Conservation (phyloP, 805 yeast species). For the Huiozyma sinensis region DNA sequence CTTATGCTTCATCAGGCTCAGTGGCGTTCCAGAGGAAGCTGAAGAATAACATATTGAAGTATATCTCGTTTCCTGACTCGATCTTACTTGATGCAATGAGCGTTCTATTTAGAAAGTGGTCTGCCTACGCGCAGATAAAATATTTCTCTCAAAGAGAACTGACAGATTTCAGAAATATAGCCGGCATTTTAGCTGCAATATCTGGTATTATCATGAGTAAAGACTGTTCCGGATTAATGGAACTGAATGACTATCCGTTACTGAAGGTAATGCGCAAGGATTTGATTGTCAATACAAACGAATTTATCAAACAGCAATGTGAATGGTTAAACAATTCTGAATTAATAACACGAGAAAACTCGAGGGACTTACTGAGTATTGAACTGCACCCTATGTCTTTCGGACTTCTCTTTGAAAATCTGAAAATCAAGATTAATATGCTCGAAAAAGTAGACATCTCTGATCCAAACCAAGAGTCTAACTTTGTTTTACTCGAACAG, state of each 20-base stretch:
- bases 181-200: constrained; percentile 61
- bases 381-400: constrained; percentile 50
- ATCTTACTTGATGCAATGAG: constrained; percentile 23
- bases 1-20: constrained; percentile 54
- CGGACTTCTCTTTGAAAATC: constrained; percentile 34
- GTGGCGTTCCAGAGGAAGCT: constrained; percentile 62
- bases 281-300: constrained; percentile 29
- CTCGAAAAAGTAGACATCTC: constrained; percentile 14
- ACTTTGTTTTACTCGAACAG: constrained; percentile 35
- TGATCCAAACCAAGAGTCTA: constrained; percentile 11
- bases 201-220: constrained; percentile 47
- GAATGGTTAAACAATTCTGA: constrained; percentile 35
- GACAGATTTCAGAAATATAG: constrained; percentile 48
- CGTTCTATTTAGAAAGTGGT: constrained; percentile 29
- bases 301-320: constrained; percentile 40
- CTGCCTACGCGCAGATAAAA: constrained; percentile 7
- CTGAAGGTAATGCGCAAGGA: constrained; percentile 17
- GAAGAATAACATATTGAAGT: constrained; percentile 31
- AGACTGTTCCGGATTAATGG: not conserved
- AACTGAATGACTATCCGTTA: constrained; percentile 4
- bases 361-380: constrained; percentile 54
- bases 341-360: constrained; percentile 50
- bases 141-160: constrained; percentile 28
- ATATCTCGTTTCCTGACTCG: constrained; percentile 15
- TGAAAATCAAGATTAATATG: constrained; percentile 29